Conservation (phyloP, 805 yeast genomes). For the Ogataea pignaliae region DNA sequence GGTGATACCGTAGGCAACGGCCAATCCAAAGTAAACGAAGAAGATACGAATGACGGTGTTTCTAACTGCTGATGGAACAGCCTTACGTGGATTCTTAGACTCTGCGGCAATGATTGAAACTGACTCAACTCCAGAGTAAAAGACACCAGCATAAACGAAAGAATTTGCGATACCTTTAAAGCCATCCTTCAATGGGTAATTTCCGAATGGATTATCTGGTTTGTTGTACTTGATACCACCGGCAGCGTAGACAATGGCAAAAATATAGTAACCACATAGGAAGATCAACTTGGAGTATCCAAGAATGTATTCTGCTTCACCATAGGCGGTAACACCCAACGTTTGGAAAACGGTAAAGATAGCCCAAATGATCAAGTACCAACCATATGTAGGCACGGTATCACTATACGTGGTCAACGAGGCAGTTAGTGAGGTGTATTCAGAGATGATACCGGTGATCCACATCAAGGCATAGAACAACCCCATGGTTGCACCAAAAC, state of each 20-base stretch:
- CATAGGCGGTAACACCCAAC: conserved; percentile 48
- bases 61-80: conserved; percentile 50
- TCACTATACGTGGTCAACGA: conserved; percentile 47
- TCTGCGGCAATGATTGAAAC: conserved; percentile 57
- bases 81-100: conserved; percentile 48
- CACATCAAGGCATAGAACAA: conserved; percentile 48
- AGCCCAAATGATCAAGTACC: conserved; percentile 46
- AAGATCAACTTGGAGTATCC: conserved; percentile 43
- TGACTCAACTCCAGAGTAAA: conserved; percentile 55
- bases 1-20: conserved; percentile 49
- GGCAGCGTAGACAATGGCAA: conserved; percentile 41
- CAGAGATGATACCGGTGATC: conserved; percentile 48
- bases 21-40: conserved; percentile 48
- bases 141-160: conserved; percentile 54
- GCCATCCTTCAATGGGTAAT: conserved; percentile 37
- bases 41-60: conserved; percentile 52
- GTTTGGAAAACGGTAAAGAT: conserved; percentile 44
- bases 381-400: conserved; percentile 49
- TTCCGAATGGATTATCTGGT: conserved; percentile 31
- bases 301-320: conserved; percentile 51
- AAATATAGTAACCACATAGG: conserved; percentile 44
- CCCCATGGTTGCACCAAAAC: conserved; percentile 48
- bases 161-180: conserved; percentile 53
- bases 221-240: conserved; percentile 35
- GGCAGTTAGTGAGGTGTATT: conserved; percentile 47